Base-by-base conservation (phyloP, 2,329 filamentous ascomycete genomes). In the Microdochium nivale region DNA sequence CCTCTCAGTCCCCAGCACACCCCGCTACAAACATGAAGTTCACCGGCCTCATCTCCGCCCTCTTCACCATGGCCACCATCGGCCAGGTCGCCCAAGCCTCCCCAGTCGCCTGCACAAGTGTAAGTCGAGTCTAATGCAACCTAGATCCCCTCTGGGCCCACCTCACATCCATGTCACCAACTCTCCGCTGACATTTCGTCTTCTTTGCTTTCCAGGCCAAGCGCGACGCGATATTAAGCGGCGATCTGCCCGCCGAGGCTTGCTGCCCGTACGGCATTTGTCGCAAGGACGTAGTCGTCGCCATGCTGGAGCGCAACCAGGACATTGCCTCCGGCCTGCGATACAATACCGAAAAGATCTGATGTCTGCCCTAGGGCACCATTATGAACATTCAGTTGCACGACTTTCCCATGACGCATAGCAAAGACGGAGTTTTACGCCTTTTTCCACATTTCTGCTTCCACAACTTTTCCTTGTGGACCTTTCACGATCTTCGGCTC, bases 241-340 rank as follows among this genome's bases (percentile, higher is more conserved):
- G 49, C 49, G 33, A 43, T 33, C 27, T 50, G 25, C 9, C 24
- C 24, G 27, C 49, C 23, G 49, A 50, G 49, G 33, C 21, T n/a
- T 50, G 49, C 49, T 50, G 49, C 35, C 25, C 33, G 16, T 50
- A 50, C 23, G 49, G 49, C 49, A 25, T 43, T 5, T 50, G 49
- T 35, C 35, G 35, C 23, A 37, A 37, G 16, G 49, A 50, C 35
- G 49, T 50, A 8, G 49, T 50, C 37, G 37, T 50, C 24, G 24
- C 33, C 27, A 50, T 50, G 49, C 23, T 3, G 8, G 46, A 25
- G 46, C 40, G 40, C 19, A 14, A n/a, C 25, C 46, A 47, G 46
- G 24, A n/a, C 46, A 30, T 27, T 14, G 25, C 46, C 46, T 47
- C 46, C 14, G 46, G 46, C 25, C 46, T 47, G 24, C 46, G 46